A percentile compares a stretch with the other conserved stretches of the same genome.
Conservation (phyloP, 148 eudicot genomes). For the Polygonum maritimum region DNA sequence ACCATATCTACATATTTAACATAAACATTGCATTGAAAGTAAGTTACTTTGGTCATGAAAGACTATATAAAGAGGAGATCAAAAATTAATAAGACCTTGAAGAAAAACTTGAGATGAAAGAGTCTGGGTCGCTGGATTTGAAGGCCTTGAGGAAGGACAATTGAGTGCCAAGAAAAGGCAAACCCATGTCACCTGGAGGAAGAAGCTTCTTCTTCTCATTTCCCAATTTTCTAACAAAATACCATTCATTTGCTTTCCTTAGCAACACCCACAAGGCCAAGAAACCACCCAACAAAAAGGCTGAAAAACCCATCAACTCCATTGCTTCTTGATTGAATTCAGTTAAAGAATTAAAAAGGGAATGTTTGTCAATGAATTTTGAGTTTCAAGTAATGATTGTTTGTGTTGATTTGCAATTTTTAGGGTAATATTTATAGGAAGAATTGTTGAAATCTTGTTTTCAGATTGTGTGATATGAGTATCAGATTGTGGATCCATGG, state of each 20-base stretch:
- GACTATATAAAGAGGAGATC: background rate
- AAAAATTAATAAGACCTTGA: constrained; percentile 15
- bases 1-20: constrained; percentile 13
- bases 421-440: background rate
- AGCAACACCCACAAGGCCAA: constrained; percentile 13
- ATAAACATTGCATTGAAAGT: background rate
- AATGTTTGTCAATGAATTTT: background rate
- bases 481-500: constrained; percentile 8
- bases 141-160: constrained; percentile 38
- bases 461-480: constrained; percentile 2
- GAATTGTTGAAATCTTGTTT: background rate
- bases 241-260: constrained; percentile 34
- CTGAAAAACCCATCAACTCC: constrained; percentile 16
- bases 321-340: constrained; percentile 9
- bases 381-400: background rate
- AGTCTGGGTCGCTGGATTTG: constrained; percentile 31
- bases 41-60: no score
- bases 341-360: background rate
- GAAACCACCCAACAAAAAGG: constrained; percentile 18
- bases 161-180: constrained; percentile 39
- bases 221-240: constrained; percentile 24
- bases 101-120: constrained; percentile 33
- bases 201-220: constrained; percentile 17
- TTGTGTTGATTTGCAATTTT: background rate
- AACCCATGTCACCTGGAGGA: constrained; percentile 50